Base-by-base conservation (phyloP, 805 yeast genomes). In the Candida silvicultrix region DNA sequence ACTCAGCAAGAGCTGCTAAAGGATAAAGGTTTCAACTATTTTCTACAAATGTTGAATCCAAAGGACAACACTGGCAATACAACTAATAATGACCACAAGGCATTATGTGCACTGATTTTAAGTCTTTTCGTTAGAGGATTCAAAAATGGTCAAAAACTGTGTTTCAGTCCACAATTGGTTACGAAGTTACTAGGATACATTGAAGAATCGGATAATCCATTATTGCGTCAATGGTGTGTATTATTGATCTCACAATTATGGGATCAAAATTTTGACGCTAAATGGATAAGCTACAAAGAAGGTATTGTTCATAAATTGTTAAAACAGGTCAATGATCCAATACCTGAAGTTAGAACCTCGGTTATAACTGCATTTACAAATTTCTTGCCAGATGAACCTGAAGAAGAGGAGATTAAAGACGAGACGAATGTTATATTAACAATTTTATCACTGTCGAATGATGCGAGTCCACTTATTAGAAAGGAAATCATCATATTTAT, bases 301-400 rank as follows among this genome's bases (percentile, higher is more conserved):
- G 85, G 85, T 0, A 75, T 79, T 21, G 64, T 84, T 15, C 78
- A 73, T 20, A 74, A 75, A 52, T 56, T 92, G 25, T 61, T 81
- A 29, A 68, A 69, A 21, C 66, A 86, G 36, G 71, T 89, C 16
- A 78, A 77, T 50, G 98, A 94, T 60, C 96, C 97, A 0, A 89
- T 92, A 41, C 97, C 98, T 0, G 99, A 94, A 63, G 96, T 94
- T 1, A 72, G 98, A 46, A 85, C 97, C 0, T 87, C 97, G 0
- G 78, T 88, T 4, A 67, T 94, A 12, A 68, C 81, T 31, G 85
- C 96, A 0, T 67, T 92, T 42, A 78, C 89, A 4, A 77, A 81
- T 35, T 88, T 82, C 57, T 64, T 85, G 32, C 78, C 83, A 4
- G 79, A 72, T 31, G 60, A 62, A 5, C 60, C 58, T 18, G 72